These are phyloP conservation scores for Geranium brycei DNA, from an alignment of 345 rosid genomes.

Conservation along the genomic window DNA sequence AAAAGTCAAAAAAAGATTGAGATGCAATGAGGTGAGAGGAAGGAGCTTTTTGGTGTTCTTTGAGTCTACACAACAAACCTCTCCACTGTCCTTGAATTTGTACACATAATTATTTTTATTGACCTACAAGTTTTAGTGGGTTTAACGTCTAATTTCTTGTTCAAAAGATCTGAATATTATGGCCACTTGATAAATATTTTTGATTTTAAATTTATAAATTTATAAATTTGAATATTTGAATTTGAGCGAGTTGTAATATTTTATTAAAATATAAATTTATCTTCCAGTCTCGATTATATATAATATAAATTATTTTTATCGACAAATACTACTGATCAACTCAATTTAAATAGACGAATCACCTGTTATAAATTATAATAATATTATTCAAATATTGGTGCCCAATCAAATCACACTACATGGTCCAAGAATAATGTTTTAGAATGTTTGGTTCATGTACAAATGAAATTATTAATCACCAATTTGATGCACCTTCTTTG, in stretches of 20 bases:
- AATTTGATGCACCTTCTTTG: conserved; percentile 36
- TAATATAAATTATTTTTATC: too few species aligned
- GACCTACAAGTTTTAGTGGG: background rate
- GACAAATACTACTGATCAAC: too few species aligned
- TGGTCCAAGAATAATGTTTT: conserved; percentile 14
- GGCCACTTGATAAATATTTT: too few species aligned
- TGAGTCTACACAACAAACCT: too few species aligned
- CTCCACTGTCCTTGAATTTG: conserved; percentile 16
- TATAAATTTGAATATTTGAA: too few species aligned
- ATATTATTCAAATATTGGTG: conserved; percentile 5
- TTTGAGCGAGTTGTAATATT: too few species aligned
- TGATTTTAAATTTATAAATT: too few species aligned
- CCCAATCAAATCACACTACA: conserved; percentile 35
- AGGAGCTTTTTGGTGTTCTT: conserved; percentile 10
- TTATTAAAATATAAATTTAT: too few species aligned
- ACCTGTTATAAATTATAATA: background rate
- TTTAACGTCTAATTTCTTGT: too few species aligned
- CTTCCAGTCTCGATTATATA: too few species aligned
- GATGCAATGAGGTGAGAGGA: conserved; percentile 25
- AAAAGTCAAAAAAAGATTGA: conserved; percentile 58
- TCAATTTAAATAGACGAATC: too few species aligned
- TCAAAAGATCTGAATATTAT: too few species aligned
- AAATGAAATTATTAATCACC: conserved; percentile 32
- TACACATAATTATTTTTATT: background rate
- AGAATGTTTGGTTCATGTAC: conserved; percentile 15